phyloP scores from a whole-genome alignment of 176 grass and related monocot species.

The Stipa capillata region DNA sequence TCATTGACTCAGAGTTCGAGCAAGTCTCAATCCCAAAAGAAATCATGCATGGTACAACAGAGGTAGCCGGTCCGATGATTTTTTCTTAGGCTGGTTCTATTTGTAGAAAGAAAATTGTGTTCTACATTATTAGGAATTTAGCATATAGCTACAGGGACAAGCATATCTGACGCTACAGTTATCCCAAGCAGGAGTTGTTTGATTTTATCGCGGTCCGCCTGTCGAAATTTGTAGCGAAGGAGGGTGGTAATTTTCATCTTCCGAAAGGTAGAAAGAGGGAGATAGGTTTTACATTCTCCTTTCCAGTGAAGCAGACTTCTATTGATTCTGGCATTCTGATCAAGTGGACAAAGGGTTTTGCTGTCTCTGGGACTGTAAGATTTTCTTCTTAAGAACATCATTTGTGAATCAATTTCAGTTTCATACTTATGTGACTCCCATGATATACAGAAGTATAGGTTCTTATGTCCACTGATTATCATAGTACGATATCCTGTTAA shows the following conservation, averaged over 20 bases:
- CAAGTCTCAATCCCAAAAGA: constrained; percentile 44
- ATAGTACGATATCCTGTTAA: too few species aligned
- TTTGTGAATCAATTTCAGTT: too few species aligned
- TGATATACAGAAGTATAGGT: too few species aligned
- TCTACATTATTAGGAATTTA: neutral
- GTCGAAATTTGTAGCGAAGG: constrained; percentile 18
- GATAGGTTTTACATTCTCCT: constrained; percentile 57
- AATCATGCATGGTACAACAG: constrained; percentile 31
- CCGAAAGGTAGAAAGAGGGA: constrained; percentile 21
- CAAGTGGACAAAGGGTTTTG: constrained; percentile 56
- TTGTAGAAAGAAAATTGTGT: neutral
- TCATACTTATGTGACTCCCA: too few species aligned
- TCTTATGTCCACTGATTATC: too few species aligned
- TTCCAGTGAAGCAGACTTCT: constrained; percentile 39
- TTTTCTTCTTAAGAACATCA: too few species aligned
- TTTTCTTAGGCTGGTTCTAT: neutral
- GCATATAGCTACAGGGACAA: neutral
- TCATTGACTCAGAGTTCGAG: constrained; percentile 30
- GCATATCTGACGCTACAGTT: neutral
- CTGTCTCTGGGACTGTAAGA: constrained; percentile 35
- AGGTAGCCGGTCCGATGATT: neutral
- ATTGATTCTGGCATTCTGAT: constrained; percentile 38
- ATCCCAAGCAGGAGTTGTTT: constrained; percentile 24
- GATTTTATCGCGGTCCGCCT: constrained; percentile 28
- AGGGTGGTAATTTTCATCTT: constrained; percentile 16